Evolutionary conservation across 805 yeast genomes (phyloP).

Genomic region (Nakazawaea wyomingensis): DNA sequence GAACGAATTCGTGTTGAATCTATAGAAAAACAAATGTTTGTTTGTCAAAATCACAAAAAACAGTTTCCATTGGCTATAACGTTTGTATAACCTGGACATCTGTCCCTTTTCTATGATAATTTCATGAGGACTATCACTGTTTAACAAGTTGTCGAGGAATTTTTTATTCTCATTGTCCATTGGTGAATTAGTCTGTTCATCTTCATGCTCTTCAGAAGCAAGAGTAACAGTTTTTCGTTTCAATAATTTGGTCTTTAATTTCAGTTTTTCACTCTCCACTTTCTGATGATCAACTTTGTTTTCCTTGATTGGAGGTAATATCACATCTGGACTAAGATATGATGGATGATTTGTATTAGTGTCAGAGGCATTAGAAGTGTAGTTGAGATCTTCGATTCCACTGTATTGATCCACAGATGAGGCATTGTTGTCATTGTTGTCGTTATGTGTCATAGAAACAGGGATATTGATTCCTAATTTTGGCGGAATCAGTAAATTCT

Average conservation of each 20-base stretch:
- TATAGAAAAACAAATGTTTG: constrained; percentile 35
- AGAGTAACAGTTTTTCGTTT: constrained; percentile 10
- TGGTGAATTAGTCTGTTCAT: too few species aligned
- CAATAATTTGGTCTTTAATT: constrained; percentile 13
- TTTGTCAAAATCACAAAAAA: constrained; percentile 40
- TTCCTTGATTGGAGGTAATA: constrained; percentile 10
- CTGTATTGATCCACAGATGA: constrained; percentile 15
- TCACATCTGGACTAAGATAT: not conserved
- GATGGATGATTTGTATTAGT: constrained; percentile 5
- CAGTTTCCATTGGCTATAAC: constrained; percentile 44
- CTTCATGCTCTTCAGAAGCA: too few species aligned
- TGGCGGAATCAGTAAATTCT: not conserved
- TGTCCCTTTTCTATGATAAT: constrained; percentile 37
- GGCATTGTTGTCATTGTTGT: not conserved
- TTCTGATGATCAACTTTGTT: constrained; percentile 6
- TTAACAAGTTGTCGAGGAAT: not conserved
- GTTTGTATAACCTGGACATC: constrained; percentile 32
- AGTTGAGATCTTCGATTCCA: constrained; percentile 14
- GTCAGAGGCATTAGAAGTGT: constrained; percentile 13
- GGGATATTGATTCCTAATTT: too few species aligned
- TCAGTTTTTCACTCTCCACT: constrained; percentile 16
- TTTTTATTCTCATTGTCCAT: not conserved
- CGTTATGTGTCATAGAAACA: not conserved
- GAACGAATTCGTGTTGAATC: constrained; percentile 15
- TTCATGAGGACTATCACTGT: constrained; percentile 18